Percentiles rank a stretch among this genome's conserved stretches.
Evolutionary conservation across 2,329 filamentous ascomycete genomes (phyloP).

Genomic region (Claviceps fusiformis): DNA sequence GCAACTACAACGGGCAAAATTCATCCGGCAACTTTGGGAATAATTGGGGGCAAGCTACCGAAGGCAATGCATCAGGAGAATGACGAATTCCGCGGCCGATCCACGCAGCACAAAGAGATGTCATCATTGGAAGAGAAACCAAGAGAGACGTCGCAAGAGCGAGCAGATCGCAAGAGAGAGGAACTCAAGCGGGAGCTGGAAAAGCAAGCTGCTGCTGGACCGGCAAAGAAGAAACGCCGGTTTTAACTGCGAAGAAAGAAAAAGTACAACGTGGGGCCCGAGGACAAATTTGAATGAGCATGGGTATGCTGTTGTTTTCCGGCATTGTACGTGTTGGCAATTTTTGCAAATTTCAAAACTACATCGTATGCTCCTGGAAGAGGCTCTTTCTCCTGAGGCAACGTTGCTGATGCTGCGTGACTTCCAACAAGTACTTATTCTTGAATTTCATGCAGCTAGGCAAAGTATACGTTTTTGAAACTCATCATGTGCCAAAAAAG

Average conservation of each 20-base stretch:
- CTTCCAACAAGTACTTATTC: neutral
- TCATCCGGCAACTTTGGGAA: slow-evolving; percentile 17
- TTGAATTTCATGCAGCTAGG: neutral
- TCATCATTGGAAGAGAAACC: slow-evolving; percentile 16
- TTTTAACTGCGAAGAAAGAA: slow-evolving; percentile 23
- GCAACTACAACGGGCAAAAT: neutral
- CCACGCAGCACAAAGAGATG: slow-evolving; percentile 9
- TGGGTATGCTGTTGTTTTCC: neutral
- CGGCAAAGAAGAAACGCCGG: slow-evolving; percentile 41
- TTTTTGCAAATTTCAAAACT: neutral
- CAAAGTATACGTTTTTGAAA: neutral
- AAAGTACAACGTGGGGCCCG: neutral
- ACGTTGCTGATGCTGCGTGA: neutral
- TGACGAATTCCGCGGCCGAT: slow-evolving; percentile 12
- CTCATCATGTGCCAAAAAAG: neutral
- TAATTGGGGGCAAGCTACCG: slow-evolving; percentile 16
- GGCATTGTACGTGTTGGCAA: neutral
- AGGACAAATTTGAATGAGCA: neutral
- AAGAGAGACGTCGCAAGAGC: slow-evolving; percentile 30
- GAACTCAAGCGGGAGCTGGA: slow-evolving; percentile 38
- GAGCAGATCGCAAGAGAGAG: slow-evolving; percentile 35
- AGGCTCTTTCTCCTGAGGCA: neutral
- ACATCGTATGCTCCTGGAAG: neutral
- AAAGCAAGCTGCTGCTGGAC: slow-evolving; percentile 33
- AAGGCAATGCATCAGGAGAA: slow-evolving; percentile 10